Conservation (phyloP, 805 yeast genomes). For the Teunomyces cretensis region DNA sequence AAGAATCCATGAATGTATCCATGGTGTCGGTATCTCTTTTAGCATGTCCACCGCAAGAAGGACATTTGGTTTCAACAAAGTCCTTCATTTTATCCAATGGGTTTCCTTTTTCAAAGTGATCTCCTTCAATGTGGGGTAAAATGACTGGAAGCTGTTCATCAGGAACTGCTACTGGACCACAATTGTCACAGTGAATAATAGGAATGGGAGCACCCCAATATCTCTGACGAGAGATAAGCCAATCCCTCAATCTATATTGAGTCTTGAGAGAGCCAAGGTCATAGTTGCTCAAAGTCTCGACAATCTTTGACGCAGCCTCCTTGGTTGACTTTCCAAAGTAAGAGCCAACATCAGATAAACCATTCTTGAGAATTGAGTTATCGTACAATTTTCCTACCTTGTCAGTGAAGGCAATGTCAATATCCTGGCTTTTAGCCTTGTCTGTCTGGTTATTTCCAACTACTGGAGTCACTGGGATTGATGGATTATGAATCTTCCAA, state of each 20-base stretch:
- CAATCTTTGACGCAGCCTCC: constrained; percentile 54
- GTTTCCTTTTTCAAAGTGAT: constrained; percentile 62
- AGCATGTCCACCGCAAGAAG: constrained; percentile 72
- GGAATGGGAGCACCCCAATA: constrained; percentile 99
- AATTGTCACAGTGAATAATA: constrained; percentile 76
- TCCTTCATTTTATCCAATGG: constrained; percentile 59
- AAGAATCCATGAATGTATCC: constrained; percentile 98
- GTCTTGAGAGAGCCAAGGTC: constrained; percentile 48
- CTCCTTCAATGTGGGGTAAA: constrained; percentile 63
- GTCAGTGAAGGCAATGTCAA: constrained; percentile 48
- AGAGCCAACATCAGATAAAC: constrained; percentile 26
- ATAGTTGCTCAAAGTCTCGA: constrained; percentile 35
- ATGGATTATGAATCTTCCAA: constrained; percentile 66
- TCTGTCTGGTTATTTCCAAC: constrained; percentile 41
- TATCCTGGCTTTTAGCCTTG: constrained; percentile 22
- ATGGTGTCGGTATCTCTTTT: constrained; percentile 94
- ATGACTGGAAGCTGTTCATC: constrained; percentile 80
- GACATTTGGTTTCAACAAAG: constrained; percentile 76
- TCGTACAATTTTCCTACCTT: constrained; percentile 43
- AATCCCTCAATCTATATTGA: constrained; percentile 76
- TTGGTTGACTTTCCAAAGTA: constrained; percentile 49
- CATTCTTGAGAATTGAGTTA: constrained; percentile 22
- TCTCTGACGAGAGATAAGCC: constrained; percentile 93
- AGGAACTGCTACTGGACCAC: constrained; percentile 94
- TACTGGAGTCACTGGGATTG: constrained; percentile 38